These are phyloP conservation scores for Pterocarpus santalinus DNA, from an alignment of 306 rosid species.

Conservation along the genomic window DNA sequence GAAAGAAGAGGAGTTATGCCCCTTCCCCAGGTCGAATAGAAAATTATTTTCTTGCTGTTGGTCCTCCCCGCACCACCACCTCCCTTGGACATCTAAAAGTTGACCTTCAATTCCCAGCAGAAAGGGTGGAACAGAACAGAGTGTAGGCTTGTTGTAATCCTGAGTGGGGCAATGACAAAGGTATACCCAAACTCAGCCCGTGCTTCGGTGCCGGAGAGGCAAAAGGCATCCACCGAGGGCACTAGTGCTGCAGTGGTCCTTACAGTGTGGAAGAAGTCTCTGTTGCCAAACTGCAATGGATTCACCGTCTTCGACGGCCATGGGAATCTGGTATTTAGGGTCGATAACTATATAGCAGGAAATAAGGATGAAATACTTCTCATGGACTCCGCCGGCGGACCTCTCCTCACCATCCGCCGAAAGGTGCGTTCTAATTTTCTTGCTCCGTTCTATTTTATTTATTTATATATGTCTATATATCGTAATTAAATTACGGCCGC, in stretches of 20 bases:
- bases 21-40: too few species aligned
- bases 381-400: conserved; percentile 79
- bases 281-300: conserved; percentile 73
- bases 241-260: conserved; percentile 40
- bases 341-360: conserved; percentile 69
- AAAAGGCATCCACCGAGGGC: conserved; percentile 15
- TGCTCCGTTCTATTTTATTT: too few species aligned
- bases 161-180: conserved; percentile 60
- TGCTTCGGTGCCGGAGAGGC: not conserved
- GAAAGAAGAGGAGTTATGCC: not conserved
- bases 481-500: too few species aligned
- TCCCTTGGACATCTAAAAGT: too few species aligned
- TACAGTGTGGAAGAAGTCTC: conserved; percentile 87
- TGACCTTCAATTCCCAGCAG: too few species aligned
- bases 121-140: too few species aligned
- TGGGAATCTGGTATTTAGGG: conserved; percentile 72
- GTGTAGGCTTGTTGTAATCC: too few species aligned
- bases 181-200: conserved; percentile 61
- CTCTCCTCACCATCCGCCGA: conserved; percentile 83
- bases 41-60: not conserved
- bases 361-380: conserved; percentile 68
- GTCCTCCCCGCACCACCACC: too few species aligned
- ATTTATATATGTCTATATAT: too few species aligned
- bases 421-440: conserved; percentile 36
- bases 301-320: conserved; percentile 72